Conservation (phyloP, 1,139 yeast genomes). For the Meyerozyma carpophila region DNA sequence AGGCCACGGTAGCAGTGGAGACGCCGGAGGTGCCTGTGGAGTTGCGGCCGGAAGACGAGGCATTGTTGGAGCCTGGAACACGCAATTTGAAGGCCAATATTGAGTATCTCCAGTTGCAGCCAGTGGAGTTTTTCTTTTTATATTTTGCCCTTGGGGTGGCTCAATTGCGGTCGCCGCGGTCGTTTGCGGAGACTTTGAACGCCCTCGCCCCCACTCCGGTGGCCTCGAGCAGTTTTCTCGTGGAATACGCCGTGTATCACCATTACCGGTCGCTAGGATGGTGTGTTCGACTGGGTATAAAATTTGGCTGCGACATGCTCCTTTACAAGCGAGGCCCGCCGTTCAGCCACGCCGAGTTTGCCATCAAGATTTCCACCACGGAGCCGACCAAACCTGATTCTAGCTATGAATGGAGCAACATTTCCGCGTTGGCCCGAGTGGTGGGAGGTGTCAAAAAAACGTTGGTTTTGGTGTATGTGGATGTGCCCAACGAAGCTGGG, state of each 20-base stretch:
- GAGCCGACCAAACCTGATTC: conserved; percentile 28
- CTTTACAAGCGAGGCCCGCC: conserved; percentile 92
- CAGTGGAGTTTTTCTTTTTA: conserved; percentile 71
- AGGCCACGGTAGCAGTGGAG: conserved; percentile 8
- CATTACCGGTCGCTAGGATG: conserved; percentile 87
- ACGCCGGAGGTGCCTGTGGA: conserved; percentile 7
- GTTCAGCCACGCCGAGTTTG: conserved; percentile 88
- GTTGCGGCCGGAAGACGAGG: conserved; percentile 31
- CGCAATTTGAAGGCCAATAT: conserved; percentile 29
- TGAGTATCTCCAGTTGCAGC: conserved; percentile 71
- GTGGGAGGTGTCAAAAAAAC: conserved; percentile 84
- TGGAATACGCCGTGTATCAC: conserved; percentile 72
- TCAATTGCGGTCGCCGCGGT: conserved; percentile 10
- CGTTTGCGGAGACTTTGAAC: conserved; percentile 3
- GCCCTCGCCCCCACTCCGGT: conserved; percentile 10
- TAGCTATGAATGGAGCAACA: conserved; percentile 52
- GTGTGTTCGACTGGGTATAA: conserved; percentile 91
- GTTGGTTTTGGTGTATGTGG: conserved; percentile 63
- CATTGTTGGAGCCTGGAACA: conserved; percentile 24
- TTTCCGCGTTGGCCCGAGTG: conserved; percentile 69
- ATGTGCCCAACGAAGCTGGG: conserved; percentile 35
- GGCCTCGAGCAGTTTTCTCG: conserved; percentile 33
- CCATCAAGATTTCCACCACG: conserved; percentile 47
- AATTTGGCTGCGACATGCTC: conserved; percentile 81
- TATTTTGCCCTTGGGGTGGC: conserved; percentile 44